Percentiles rank a stretch among this genome's conserved stretches.
Evolutionary conservation across 306 rosid species (phyloP).

Genomic region (Spatholobus suberectus): DNA sequence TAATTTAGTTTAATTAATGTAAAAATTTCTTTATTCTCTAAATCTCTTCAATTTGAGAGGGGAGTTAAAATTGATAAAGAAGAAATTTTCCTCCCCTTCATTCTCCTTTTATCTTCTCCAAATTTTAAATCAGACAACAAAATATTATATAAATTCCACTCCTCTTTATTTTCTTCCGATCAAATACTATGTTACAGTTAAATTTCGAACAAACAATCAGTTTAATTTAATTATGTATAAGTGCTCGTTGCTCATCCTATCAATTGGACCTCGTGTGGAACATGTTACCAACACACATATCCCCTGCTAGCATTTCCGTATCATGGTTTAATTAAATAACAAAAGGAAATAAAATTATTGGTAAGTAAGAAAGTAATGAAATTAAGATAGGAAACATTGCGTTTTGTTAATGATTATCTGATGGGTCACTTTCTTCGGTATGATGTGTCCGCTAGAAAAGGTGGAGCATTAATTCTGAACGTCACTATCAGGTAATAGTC

Average conservation of each 20-base stretch:
- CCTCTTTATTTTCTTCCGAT: not conserved
- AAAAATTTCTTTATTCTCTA: too few species aligned
- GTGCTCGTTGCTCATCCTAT: not conserved
- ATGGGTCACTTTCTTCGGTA: conserved; percentile 26
- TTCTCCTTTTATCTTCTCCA: not conserved
- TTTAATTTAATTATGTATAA: not conserved
- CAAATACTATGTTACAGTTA: not conserved
- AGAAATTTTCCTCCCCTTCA: not conserved
- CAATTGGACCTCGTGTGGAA: not conserved
- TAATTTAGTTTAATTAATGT: too few species aligned
- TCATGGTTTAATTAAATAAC: not conserved
- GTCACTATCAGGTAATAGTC: conserved; percentile 30
- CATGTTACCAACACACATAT: not conserved
- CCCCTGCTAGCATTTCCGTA: not conserved
- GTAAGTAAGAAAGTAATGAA: not conserved
- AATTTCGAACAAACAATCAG: not conserved
- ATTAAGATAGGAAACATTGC: conserved; percentile 14
- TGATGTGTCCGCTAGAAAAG: conserved; percentile 33
- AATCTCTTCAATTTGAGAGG: not conserved
- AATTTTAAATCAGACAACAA: not conserved
- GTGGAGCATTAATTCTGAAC: conserved; percentile 4
- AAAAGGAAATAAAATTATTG: conserved; percentile 11
- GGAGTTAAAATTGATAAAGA: not conserved
- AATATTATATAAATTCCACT: not conserved
- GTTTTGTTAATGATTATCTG: conserved; percentile 28